phyloP scores from a whole-genome alignment of 257 asterid genomes.

The Paulownia fortunei region DNA sequence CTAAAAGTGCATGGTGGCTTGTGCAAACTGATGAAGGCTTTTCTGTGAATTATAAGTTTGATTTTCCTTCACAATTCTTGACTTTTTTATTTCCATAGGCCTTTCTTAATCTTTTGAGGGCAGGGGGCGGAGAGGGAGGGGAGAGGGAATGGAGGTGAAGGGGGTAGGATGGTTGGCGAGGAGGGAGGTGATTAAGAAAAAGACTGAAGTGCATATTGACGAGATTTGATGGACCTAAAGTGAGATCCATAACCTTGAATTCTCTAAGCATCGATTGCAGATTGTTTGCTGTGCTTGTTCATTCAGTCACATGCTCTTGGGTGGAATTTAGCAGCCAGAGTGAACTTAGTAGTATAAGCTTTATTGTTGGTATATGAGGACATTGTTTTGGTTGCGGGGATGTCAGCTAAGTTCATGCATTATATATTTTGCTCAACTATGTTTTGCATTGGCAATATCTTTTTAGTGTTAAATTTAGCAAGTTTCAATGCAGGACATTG shows the following conservation, averaged over 20 bases:
- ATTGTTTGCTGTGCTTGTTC: background rate
- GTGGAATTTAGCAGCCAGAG: background rate
- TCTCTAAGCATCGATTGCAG: background rate
- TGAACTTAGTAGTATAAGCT: background rate
- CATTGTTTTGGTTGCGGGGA: background rate
- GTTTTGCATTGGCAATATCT: background rate
- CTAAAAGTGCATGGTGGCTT: background rate
- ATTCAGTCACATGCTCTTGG: background rate
- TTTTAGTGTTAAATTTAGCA: constrained; percentile 6
- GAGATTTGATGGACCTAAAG: background rate
- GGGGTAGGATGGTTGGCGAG: background rate
- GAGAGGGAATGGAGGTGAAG: background rate
- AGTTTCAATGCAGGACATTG: constrained; percentile 73
- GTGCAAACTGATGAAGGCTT: background rate
- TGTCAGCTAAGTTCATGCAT: background rate
- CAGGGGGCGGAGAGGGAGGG: background rate
- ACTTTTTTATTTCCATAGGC: background rate
- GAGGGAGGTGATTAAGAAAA: background rate
- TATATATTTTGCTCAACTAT: constrained; percentile 8
- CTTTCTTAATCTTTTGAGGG: background rate
- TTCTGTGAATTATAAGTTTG: background rate
- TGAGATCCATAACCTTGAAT: background rate
- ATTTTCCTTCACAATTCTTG: background rate
- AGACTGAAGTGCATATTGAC: background rate
- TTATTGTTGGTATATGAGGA: background rate